Evolutionary conservation across 345 rosid genomes (phyloP), one percentile per base, ranked within the genome.

Genomic region (Bruguiera sexangula): DNA sequence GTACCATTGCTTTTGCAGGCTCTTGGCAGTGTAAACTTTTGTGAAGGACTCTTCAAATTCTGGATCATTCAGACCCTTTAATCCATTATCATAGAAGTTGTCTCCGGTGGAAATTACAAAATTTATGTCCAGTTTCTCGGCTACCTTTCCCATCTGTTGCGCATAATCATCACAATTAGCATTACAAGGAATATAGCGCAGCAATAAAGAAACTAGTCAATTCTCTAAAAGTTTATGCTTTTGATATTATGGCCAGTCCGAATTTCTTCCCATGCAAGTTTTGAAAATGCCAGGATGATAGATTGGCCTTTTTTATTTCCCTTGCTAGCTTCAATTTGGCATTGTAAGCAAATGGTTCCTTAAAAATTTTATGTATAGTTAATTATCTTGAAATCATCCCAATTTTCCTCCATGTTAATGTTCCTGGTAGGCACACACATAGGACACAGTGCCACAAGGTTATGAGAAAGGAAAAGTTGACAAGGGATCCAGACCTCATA

Each of bases 1-100:
- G 39, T 83, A 85, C 87, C 89, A 85, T 55, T 74, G 85, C 66
- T 73, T 81, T 61, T 83, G 86, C 69, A 85, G 69, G 73, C 85
- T 78, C 21, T 68, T 39, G 5, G 85, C 84, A 0, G 81, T 81
- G 71, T 83, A 85, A 63, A 85, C 52, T 3, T 74, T 53, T 57
- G 84, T 65, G 63, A 86, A 86, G 3, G 89, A 83, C 24, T 82
- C 82, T 5, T 9, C 60, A 58, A 86, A 86, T 2, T 77, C 73
- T 2, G 79, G 78, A 69, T 86, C 89, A n/a, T 82, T 55, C 5
- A 68, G 59, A 10, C 84, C 80, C 4, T 62, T 71, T 30, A 86
- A 70, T 8, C 89, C 89, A 36, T 82, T 55, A 43, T 82, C 85
- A 22, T 85, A 85, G 75, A 85, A 85, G 70, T 85, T 81, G 61